phyloP scores from a whole-genome alignment of 1,284 basidiomycete species.

The Taiwanofungus camphoratus region DNA sequence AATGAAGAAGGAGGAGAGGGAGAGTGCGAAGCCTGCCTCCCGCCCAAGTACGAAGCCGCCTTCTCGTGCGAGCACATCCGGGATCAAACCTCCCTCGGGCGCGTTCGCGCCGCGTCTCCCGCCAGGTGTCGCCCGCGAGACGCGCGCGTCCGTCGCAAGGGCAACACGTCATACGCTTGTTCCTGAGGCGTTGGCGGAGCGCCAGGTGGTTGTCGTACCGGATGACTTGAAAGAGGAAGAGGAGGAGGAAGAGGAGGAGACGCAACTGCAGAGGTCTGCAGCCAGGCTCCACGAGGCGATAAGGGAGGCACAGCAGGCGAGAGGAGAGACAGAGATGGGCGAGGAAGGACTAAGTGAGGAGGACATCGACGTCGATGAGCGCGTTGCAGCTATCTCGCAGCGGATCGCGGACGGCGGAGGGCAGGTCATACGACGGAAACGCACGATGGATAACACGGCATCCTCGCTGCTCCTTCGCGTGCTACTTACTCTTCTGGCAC shows the following conservation, averaged over 20 bases:
- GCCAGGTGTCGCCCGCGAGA: constrained; percentile 25
- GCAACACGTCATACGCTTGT: constrained; percentile 14
- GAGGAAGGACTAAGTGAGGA: constrained; percentile 24
- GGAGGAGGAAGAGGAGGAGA: constrained; percentile 10
- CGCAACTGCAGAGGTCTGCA: too few relatives aligned
- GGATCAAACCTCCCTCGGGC: constrained; percentile 24
- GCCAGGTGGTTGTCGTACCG: neutral
- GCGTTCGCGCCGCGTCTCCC: constrained; percentile 57
- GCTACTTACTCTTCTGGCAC: constrained; percentile 32
- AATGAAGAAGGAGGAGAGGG: constrained; percentile 19
- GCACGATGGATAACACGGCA: constrained; percentile 15
- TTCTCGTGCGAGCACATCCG: constrained; percentile 10
- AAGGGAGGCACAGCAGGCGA: neutral
- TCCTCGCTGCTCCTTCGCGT: constrained; percentile 29
- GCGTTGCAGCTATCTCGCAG: constrained; percentile 30
- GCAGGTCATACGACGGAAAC: constrained; percentile 15
- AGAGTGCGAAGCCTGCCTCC: neutral
- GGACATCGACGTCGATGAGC: constrained; percentile 19
- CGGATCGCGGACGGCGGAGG: constrained; percentile 31
- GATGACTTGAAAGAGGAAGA: constrained; percentile 17
- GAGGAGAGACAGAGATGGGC: constrained; percentile 9
- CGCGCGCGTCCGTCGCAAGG: constrained; percentile 11
- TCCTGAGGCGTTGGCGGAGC: constrained; percentile 7
- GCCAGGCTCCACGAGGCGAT: too few relatives aligned
- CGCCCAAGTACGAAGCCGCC: constrained; percentile 3